Conservation (phyloP, 1,284 basidiomycete species). For the Cryptococcus sp. region DNA sequence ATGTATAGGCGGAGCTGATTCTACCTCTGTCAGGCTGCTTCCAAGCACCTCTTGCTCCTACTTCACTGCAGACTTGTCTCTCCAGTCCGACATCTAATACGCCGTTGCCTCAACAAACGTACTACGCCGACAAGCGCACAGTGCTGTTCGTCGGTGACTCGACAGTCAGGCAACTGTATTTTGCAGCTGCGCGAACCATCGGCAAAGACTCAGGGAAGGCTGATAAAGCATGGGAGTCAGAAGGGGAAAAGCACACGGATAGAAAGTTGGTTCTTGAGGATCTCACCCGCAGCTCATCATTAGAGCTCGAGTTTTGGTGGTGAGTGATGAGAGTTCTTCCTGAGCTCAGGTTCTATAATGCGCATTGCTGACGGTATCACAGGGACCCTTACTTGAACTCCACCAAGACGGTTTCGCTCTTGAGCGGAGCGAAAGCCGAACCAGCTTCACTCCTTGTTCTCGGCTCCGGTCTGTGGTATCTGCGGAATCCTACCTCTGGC, state of each 20-base stretch:
- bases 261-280: constrained; percentile 46
- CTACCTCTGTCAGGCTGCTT: constrained; percentile 30
- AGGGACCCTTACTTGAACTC: constrained; percentile 67
- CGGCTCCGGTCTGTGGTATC: constrained; percentile 83
- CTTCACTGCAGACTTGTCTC: constrained; percentile 28
- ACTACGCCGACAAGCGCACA: constrained; percentile 27
- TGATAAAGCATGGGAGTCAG: constrained; percentile 35
- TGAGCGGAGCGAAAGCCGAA: constrained; percentile 35
- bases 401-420: constrained; percentile 57
- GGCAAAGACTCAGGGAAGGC: constrained; percentile 27
- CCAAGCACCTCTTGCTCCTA: constrained; percentile 19
- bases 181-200: constrained; percentile 63
- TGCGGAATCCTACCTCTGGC: constrained; percentile 71
- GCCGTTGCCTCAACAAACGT: constrained; percentile 4
- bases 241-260: constrained; percentile 68
- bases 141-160: constrained; percentile 85
- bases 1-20: background rate
- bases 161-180: constrained; percentile 74
- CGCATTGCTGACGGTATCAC: background rate
- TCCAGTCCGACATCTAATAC: constrained; percentile 26
- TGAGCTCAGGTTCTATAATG: background rate
- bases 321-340: constrained; percentile 20
- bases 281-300: constrained; percentile 23
- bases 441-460: constrained; percentile 70
- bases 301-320: constrained; percentile 71